Conservation (phyloP, 2,329 filamentous ascomycete species). For the Ascocoryne sarcoides region DNA sequence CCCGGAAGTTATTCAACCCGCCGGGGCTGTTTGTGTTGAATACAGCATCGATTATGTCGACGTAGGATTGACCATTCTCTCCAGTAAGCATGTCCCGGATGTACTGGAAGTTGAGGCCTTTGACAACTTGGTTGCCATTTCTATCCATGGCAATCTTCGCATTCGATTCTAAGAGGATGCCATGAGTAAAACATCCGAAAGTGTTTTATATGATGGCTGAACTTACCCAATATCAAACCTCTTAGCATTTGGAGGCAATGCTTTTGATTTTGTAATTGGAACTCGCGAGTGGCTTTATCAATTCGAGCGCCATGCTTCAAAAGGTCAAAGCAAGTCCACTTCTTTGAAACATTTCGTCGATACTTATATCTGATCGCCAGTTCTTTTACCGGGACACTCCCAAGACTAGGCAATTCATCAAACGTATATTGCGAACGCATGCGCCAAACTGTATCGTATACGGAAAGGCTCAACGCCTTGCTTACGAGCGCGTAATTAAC, state of each 20-base stretch:
- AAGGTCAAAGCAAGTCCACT: conserved; percentile 21
- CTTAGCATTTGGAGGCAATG: conserved; percentile 31
- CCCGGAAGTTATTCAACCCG: background rate
- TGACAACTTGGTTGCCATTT: conserved; percentile 27
- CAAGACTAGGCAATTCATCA: conserved; percentile 27
- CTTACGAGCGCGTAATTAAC: conserved; percentile 33
- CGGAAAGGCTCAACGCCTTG: conserved; percentile 29
- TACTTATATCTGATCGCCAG: conserved; percentile 25
- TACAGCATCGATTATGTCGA: conserved; percentile 23
- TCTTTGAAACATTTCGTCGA: conserved; percentile 29
- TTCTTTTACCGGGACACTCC: conserved; percentile 17
- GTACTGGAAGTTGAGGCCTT: conserved; percentile 19
- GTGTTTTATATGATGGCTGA: too few relatives aligned
- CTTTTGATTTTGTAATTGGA: conserved; percentile 22
- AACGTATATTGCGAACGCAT: conserved; percentile 34
- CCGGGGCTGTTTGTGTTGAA: conserved; percentile 14
- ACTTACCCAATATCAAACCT: conserved; percentile 37
- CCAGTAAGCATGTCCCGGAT: conserved; percentile 15
- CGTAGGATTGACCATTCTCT: conserved; percentile 4
- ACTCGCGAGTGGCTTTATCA: conserved; percentile 3
- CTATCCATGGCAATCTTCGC: conserved; percentile 8
- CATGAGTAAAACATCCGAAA: too few relatives aligned
- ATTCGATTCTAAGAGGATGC: conserved; percentile 27
- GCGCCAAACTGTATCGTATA: conserved; percentile 39
- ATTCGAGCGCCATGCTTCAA: conserved; percentile 16